phyloP scores from a whole-genome alignment of 2,329 filamentous ascomycete species.

The Colletotrichum sp. region DNA sequence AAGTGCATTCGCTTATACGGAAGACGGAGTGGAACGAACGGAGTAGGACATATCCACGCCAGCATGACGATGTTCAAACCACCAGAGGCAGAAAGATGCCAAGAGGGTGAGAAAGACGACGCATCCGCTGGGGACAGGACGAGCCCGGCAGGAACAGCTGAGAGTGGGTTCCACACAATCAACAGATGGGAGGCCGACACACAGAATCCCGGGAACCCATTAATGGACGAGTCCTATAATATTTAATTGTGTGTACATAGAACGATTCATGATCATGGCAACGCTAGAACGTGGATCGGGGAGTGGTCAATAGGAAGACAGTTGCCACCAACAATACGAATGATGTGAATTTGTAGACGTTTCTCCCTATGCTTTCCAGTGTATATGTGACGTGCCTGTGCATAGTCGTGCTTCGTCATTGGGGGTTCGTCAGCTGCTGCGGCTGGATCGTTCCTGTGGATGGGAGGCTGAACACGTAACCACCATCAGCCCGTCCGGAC shows the following conservation, averaged over 20 bases:
- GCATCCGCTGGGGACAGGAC: conserved; percentile 13
- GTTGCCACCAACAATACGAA: conserved; percentile 16
- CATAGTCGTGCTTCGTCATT: not conserved
- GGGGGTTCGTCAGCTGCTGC: not conserved
- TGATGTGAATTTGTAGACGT: conserved; percentile 14
- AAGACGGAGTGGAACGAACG: conserved; percentile 24
- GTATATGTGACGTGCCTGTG: not conserved
- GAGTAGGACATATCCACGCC: conserved; percentile 18
- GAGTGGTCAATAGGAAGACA: conserved; percentile 18
- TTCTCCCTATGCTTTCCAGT: not conserved
- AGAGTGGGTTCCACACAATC: conserved; percentile 1
- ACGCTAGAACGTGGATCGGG: conserved; percentile 17
- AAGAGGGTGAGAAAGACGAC: conserved; percentile 25
- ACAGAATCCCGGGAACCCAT: conserved; percentile 19
- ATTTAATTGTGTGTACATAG: conserved; percentile 36
- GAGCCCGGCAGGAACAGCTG: conserved; percentile 16
- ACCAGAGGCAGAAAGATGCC: conserved; percentile 17
- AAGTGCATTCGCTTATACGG: conserved; percentile 49
- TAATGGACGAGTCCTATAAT: conserved; percentile 28
- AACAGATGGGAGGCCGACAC: conserved; percentile 14
- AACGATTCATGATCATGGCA: conserved; percentile 22
- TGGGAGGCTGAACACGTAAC: not conserved
- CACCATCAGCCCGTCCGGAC: not conserved
- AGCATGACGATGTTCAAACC: conserved; percentile 9
- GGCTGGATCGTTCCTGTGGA: not conserved